Evolutionary conservation across 2,329 filamentous ascomycete genomes (phyloP), one percentile per base, ranked within the genome.

Genomic region (Phoma herbarum): DNA sequence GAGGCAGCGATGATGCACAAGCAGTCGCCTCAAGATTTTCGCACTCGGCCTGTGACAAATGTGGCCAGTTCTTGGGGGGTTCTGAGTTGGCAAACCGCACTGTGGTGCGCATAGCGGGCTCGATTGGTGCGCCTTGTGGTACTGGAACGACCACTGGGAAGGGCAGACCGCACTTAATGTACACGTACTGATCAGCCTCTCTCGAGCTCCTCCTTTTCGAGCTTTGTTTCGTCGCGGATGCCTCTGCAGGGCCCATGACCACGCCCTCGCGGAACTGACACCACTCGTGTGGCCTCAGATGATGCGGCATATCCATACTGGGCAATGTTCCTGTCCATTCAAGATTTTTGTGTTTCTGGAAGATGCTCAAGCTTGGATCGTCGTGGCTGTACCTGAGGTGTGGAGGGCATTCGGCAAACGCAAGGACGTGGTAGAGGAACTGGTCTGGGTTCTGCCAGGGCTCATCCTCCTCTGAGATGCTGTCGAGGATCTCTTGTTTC

Each of bases 241-340:
- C 10, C 1, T 61, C 59, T 2, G 61, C 64, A 16, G 66, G 61
- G 1, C 68, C 75, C 2, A 88, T 69, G 0, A 89, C 88, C 25
- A 94, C 86, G 5, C 91, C 92, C 72, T 96, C 92, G 22, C 91
- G 86, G 73, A 91, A 96, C 16, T 85, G 85, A 63, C 92, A 87
- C 87, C 89, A 93, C 70, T 96, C 91, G 52, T 89, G 86, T 14
- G 85, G 84, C 62, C 90, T 85, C 9, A 93, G 83, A 76, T 96
- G 92, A 74, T 94, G 91, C 16, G 92, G 92, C 84, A 95, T 92
- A 74, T 96, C 92, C 56, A 96, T 80, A 69, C 86, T 91, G 0
- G 90, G 90, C 26, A 96, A 80, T 37, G 88, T 83, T 8, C 91
- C 91, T 37, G 90, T 91, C 12, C 86, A 86, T 37, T 86, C 83